Conservation (phyloP, 108 stramenopile species). For the Cyclotella distinguenda region DNA sequence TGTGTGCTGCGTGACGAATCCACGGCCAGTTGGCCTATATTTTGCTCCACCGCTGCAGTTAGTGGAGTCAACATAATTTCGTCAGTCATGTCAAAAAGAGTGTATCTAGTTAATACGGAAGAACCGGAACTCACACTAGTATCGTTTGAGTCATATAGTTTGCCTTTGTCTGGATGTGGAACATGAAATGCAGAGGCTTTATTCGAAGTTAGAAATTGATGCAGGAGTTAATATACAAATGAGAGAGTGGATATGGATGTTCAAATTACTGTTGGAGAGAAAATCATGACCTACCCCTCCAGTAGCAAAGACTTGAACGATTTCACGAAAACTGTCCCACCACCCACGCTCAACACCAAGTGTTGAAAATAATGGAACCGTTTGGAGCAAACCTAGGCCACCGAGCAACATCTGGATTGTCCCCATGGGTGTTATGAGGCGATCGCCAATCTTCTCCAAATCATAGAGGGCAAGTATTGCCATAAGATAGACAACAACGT, state of each 20-base stretch:
- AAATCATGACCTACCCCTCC: constrained; percentile 77
- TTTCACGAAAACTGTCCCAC: constrained; percentile 81
- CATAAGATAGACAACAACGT: constrained; percentile 93
- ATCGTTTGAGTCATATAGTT: constrained; percentile 98
- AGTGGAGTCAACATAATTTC: too few species aligned
- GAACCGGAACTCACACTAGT: too few species aligned
- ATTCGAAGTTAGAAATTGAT: neutral
- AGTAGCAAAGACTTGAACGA: constrained; percentile 91
- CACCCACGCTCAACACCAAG: constrained; percentile 95
- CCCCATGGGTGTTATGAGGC: constrained; percentile 92
- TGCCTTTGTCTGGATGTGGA: constrained; percentile 98
- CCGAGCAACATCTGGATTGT: constrained; percentile 93
- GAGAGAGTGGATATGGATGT: too few species aligned
- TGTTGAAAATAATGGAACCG: constrained; percentile 95
- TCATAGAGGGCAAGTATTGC: constrained; percentile 88
- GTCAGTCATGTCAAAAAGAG: too few species aligned
- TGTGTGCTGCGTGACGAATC: constrained; percentile 97
- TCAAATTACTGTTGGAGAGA: too few species aligned
- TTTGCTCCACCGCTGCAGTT: constrained; percentile 98
- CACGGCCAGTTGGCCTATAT: constrained; percentile 97
- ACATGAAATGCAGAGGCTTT: constrained; percentile 95
- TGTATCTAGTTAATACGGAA: too few species aligned
- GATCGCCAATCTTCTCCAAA: constrained; percentile 91
- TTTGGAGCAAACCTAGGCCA: constrained; percentile 93
- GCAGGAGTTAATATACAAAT: neutral